Conservation (phyloP, 768 basidiomycete species). For the Lactarius hatsudake region DNA sequence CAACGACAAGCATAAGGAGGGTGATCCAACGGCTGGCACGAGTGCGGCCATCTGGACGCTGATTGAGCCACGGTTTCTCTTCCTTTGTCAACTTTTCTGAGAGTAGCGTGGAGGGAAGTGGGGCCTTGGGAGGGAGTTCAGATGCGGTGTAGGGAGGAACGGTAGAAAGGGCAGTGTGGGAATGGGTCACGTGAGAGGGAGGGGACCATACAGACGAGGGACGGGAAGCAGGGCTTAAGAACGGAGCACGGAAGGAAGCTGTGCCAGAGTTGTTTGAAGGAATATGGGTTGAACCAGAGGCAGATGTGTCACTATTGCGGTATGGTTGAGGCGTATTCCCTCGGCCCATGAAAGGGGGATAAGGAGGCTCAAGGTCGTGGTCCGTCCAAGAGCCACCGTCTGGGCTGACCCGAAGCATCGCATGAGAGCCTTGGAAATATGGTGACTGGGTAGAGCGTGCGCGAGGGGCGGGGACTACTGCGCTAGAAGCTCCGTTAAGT, state of each 20-base stretch:
- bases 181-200: constrained; percentile 41
- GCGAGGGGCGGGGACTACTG: constrained; percentile 13
- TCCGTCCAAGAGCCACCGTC: constrained; percentile 19
- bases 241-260: constrained; percentile 56
- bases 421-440: constrained; percentile 30
- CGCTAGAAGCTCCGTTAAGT: constrained; percentile 27
- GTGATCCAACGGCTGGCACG: constrained; percentile 52
- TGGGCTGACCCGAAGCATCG: constrained; percentile 31
- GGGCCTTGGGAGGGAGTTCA: constrained; percentile 18
- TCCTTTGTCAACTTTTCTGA: constrained; percentile 47
- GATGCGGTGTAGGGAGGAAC: constrained; percentile 20
- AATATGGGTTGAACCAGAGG: background rate
- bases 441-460: constrained; percentile 30
- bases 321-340: constrained; percentile 7
- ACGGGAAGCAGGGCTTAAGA: constrained; percentile 68
- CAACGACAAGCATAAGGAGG: constrained; percentile 41
- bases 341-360: constrained; percentile 25
- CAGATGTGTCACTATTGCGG: constrained; percentile 6
- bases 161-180: constrained; percentile 28
- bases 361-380: constrained; percentile 21
- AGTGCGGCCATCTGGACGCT: constrained; percentile 41
- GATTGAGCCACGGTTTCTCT: constrained; percentile 48
- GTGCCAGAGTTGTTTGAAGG: background rate
- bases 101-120: constrained; percentile 49
- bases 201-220: constrained; percentile 65